These are phyloP conservation scores for Carex kokanica DNA, from an alignment of 176 grass and related monocot genomes.

Conservation along the genomic window DNA sequence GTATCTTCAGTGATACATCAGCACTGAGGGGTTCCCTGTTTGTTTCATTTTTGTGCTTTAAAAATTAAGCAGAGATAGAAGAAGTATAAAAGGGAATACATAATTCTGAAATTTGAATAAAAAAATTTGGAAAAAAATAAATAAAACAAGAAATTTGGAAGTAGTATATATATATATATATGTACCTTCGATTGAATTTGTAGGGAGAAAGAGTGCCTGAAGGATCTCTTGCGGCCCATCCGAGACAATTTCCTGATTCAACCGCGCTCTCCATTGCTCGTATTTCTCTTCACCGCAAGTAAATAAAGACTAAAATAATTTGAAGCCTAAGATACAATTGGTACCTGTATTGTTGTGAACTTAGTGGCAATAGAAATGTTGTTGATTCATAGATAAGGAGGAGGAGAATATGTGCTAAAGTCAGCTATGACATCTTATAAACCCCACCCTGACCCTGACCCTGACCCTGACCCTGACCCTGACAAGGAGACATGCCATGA, in stretches of 20 bases:
- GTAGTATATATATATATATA: background rate
- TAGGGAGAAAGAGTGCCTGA: constrained; percentile 65
- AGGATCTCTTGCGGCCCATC: constrained; percentile 61
- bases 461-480: background rate
- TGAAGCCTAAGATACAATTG: background rate
- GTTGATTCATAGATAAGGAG: background rate
- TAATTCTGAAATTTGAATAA: background rate
- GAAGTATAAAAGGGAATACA: background rate
- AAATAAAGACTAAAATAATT: background rate
- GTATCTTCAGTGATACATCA: constrained; percentile 69
- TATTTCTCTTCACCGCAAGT: background rate
- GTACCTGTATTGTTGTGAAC: background rate
- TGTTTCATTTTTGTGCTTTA: background rate
- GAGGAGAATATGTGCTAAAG: background rate
- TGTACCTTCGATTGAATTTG: constrained; percentile 57
- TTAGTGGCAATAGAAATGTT: background rate
- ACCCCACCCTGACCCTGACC: too few species aligned
- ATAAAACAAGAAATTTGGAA: background rate
- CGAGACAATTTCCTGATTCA: constrained; percentile 45
- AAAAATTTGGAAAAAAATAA: background rate
- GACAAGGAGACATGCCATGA: background rate
- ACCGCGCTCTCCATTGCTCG: constrained; percentile 38
- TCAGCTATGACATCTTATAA: constrained; percentile 5
- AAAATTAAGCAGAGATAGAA: background rate
- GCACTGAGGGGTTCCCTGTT: constrained; percentile 24